Evolutionary conservation across 768 basidiomycete genomes (phyloP).

Genomic region (Xerocomus spinulosus): DNA sequence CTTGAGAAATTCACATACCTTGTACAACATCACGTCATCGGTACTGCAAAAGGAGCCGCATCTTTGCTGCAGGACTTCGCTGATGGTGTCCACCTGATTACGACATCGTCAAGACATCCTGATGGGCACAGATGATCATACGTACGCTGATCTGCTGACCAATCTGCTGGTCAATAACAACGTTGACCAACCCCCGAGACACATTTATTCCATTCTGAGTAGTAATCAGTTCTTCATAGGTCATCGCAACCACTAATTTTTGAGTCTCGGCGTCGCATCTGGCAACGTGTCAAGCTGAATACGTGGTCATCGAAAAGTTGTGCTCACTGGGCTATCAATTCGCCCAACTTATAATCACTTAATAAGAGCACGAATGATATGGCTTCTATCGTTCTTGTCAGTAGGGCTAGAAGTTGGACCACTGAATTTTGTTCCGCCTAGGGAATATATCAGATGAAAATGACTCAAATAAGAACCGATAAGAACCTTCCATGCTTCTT

Average conservation of each 20-base stretch:
- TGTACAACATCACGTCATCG: conserved; percentile 97
- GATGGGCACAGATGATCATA: not conserved
- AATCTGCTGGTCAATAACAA: conserved; percentile 97
- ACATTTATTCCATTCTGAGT: conserved; percentile 80
- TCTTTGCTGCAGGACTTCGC: conserved; percentile 87
- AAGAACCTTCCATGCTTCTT: conserved; percentile 85
- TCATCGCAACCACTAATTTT: conserved; percentile 60
- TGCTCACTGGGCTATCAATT: conserved; percentile 75
- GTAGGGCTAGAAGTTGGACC: conserved; percentile 66
- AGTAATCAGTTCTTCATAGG: conserved; percentile 85
- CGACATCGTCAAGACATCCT: conserved; percentile 7
- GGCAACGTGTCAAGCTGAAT: conserved; percentile 6
- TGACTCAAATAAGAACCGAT: not conserved
- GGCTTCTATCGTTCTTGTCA: conserved; percentile 87
- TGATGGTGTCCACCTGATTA: conserved; percentile 88
- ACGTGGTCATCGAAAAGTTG: not conserved
- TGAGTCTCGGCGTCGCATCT: conserved; percentile 77
- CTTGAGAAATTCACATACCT: conserved; percentile 44
- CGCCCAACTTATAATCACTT: conserved; percentile 85
- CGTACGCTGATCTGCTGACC: conserved; percentile 91
- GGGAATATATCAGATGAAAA: conserved; percentile 11
- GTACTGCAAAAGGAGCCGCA: conserved; percentile 98
- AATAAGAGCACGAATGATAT: conserved; percentile 90
- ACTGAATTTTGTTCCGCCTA: conserved; percentile 82
- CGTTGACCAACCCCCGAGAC: conserved; percentile 86